Evolutionary conservation across 2,329 filamentous ascomycete species (phyloP), one percentile per base, ranked within the genome.

Genomic region (Ceratocystis papillata): DNA sequence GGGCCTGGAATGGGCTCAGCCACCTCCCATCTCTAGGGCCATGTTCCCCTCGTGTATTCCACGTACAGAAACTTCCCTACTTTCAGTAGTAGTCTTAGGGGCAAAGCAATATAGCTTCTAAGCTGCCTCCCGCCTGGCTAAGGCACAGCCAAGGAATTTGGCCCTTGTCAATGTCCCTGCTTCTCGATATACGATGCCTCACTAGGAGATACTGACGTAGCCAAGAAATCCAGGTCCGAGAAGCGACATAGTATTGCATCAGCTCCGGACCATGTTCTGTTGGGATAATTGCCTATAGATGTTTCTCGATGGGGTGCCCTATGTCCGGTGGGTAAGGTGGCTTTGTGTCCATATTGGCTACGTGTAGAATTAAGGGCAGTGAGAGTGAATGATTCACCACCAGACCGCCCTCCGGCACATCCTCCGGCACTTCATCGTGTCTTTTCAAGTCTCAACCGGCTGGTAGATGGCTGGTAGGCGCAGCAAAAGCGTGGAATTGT

Each of bases 1-100:
- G 25, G 53, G 53, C 53, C 53, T 59, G 22, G 28, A 59, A 33
- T 59, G 53, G 37, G 10, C 53, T 59, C 28, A 59, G 53, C 53
- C 53, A 41, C 28, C 53, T 17, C 48, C 48, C 20, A 2, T 25
- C 20, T n/a, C 53, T 3, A 59, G 53, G 53, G 28, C 53, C 6
- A 59, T n/a, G 46, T 30, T 57, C 25, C 10, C 10, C 22, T 59
- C 28, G 12, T 17, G 25, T 25, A 17, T 30, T 33, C n/a, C 7
- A n/a, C 15, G 6, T n/a, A 17, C 28, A 57, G 53, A 57, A 57
- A 57, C 53, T 57, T 33, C 37, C 37, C 37, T 41, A 41, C 37
- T 8, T 41, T 12, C 37, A 10, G 37, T 41, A 12, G 3, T 10
- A 6, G n/a, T 37, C 53, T 33, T 30, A 59, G 53, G 53, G 53